A percentile compares a stretch with the other conserved stretches of the same genome.
Evolutionary conservation across 2,329 filamentous ascomycete species (phyloP).

Genomic region (Aspergillus bombycis): DNA sequence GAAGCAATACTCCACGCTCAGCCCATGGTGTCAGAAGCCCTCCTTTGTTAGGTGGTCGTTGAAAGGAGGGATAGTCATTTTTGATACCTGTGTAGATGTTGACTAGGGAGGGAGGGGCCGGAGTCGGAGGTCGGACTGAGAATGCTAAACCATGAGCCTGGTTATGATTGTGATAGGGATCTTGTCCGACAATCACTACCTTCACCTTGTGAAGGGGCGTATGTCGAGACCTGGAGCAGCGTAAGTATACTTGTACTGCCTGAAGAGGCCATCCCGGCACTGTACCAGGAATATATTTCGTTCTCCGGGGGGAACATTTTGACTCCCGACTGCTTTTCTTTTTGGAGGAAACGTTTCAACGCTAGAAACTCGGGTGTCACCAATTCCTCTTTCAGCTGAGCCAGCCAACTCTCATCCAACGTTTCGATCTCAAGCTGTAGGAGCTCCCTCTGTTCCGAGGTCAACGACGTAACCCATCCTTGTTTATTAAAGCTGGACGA

Average conservation of each 20-base stretch:
- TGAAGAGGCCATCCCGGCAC: background rate
- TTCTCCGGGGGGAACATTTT: slow-evolving; percentile 85
- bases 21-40: slow-evolving; percentile 93
- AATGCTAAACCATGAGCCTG: slow-evolving; percentile 97
- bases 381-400: slow-evolving; percentile 84
- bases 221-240: slow-evolving; percentile 78
- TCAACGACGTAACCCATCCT: slow-evolving; percentile 82
- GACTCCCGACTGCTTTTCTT: slow-evolving; percentile 71
- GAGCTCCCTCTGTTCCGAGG: slow-evolving; percentile 77
- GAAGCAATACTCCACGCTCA: slow-evolving; percentile 84
- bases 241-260: slow-evolving; percentile 18
- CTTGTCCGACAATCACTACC: slow-evolving; percentile 91
- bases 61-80: slow-evolving; percentile 84
- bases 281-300: slow-evolving; percentile 93
- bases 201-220: slow-evolving; percentile 88
- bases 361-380: slow-evolving; percentile 77
- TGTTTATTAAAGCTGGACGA: slow-evolving; percentile 76
- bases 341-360: slow-evolving; percentile 83
- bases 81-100: slow-evolving; percentile 92
- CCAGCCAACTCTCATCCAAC: slow-evolving; percentile 87
- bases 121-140: slow-evolving; percentile 86
- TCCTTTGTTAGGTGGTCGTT: slow-evolving; percentile 72
- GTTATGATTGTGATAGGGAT: slow-evolving; percentile 94
- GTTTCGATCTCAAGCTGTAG: slow-evolving; percentile 90
- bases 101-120: slow-evolving; percentile 82